Conservation (phyloP, 2,329 filamentous ascomycete genomes). For the Curvularia hawaiiensis region DNA sequence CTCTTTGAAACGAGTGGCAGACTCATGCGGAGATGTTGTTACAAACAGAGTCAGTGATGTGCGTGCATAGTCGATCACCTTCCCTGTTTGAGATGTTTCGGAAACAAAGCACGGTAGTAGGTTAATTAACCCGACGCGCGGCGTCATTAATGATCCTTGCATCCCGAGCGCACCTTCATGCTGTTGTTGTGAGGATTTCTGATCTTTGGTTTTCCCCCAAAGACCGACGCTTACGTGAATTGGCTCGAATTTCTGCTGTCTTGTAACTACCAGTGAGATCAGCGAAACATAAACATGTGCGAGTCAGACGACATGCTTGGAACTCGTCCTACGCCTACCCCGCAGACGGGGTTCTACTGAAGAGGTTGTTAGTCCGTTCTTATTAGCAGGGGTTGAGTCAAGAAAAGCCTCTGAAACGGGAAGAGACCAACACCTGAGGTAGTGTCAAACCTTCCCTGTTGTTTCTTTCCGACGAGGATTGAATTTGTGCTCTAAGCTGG, state of each 20-base stretch:
- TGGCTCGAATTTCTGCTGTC: neutral
- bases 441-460: neutral
- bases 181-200: neutral
- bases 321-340: no score
- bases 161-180: neutral
- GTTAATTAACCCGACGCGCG: conserved; percentile 6
- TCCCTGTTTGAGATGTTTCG: neutral
- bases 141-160: conserved; percentile 4
- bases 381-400: neutral
- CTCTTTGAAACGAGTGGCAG: neutral
- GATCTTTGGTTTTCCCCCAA: neutral
- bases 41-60: neutral
- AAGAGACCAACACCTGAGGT: neutral
- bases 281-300: neutral
- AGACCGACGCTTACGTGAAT: neutral
- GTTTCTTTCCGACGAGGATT: neutral
- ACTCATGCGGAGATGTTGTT: neutral
- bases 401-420: neutral
- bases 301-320: neutral
- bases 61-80: neutral
- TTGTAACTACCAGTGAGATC: neutral
- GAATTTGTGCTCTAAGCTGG: no score
- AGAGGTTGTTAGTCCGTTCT: neutral
- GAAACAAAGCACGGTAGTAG: conserved; percentile 7
- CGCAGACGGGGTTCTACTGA: neutral